phyloP scores from a whole-genome alignment of 768 basidiomycete species.

The Favolaschia claudopus region DNA sequence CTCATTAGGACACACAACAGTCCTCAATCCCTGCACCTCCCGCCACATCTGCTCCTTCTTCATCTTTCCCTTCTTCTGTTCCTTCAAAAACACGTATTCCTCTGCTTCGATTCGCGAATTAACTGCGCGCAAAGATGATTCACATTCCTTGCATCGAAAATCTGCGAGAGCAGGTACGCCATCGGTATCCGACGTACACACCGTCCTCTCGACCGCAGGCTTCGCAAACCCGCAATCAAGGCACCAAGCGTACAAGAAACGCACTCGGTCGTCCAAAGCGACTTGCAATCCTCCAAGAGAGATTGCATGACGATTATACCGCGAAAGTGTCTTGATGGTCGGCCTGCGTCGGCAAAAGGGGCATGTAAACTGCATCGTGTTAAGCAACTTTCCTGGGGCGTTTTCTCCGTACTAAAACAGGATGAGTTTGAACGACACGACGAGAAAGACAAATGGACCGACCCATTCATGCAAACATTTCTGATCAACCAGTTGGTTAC shows the following conservation, averaged over 20 bases:
- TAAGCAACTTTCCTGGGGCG: constrained; percentile 34
- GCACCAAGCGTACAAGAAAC: constrained; percentile 38
- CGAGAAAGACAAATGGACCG: not conserved
- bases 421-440: not conserved
- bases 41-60: no score
- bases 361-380: constrained; percentile 35
- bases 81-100: no score
- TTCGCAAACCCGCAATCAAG: constrained; percentile 32
- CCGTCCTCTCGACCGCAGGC: constrained; percentile 29
- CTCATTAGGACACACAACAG: no score
- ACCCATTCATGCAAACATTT: constrained; percentile 36
- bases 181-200: constrained; percentile 29
- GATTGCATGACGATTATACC: constrained; percentile 30
- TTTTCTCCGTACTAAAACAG: constrained; percentile 32
- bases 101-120: not conserved
- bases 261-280: constrained; percentile 35
- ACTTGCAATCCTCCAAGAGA: constrained; percentile 30
- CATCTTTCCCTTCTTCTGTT: no score
- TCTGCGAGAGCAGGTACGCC: constrained; percentile 16
- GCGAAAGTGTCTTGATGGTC: constrained; percentile 28
- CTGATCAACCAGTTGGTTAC: constrained; percentile 32
- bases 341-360: constrained; percentile 38
- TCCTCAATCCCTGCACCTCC: no score
- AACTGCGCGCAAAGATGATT: not conserved
- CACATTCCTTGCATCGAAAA: constrained; percentile 31